phyloP scores from a whole-genome alignment of 2,329 filamentous ascomycete genomes.

The Neopestalotiopsis sp. region DNA sequence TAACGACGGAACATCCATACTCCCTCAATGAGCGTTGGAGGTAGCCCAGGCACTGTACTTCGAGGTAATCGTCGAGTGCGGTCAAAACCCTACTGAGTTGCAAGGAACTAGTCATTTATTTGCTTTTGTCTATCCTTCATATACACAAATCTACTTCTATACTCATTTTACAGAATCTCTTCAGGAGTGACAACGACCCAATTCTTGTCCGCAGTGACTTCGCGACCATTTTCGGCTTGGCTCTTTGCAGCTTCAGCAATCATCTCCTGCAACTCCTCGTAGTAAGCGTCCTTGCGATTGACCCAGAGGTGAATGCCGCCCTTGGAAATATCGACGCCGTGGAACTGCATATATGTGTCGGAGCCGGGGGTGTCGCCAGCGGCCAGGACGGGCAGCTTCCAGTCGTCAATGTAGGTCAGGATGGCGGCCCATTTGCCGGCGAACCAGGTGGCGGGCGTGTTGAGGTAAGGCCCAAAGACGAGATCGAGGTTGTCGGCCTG shows the following conservation, averaged over 20 bases:
- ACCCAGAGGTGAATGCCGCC: slow-evolving; percentile 50
- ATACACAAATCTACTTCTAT: too few species aligned
- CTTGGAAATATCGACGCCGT: slow-evolving; percentile 46
- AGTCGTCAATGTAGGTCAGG: slow-evolving; percentile 47
- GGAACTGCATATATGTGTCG: slow-evolving; percentile 51
- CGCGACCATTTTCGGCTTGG: slow-evolving; percentile 41
- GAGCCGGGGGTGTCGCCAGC: slow-evolving; percentile 50
- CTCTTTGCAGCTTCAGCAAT: slow-evolving; percentile 39
- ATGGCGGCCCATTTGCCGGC: slow-evolving; percentile 50
- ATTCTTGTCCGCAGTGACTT: slow-evolving; percentile 50
- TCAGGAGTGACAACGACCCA: slow-evolving; percentile 48
- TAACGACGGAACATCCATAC: too few species aligned
- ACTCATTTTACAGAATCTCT: slow-evolving; percentile 38
- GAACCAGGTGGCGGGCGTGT: slow-evolving; percentile 50
- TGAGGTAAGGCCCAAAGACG: slow-evolving; percentile 46
- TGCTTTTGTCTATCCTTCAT: not conserved
- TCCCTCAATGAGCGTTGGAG: too few species aligned
- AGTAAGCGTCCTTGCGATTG: slow-evolving; percentile 42
- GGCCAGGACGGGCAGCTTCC: slow-evolving; percentile 48
- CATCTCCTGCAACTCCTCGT: slow-evolving; percentile 43
- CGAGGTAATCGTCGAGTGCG: too few species aligned
- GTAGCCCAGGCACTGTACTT: too few species aligned
- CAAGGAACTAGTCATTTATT: too few species aligned
- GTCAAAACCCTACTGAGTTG: too few species aligned
- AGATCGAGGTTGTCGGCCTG: slow-evolving; percentile 44